phyloP scores from a whole-genome alignment of 2,329 filamentous ascomycete genomes.

The Colletotrichum liriopes region DNA sequence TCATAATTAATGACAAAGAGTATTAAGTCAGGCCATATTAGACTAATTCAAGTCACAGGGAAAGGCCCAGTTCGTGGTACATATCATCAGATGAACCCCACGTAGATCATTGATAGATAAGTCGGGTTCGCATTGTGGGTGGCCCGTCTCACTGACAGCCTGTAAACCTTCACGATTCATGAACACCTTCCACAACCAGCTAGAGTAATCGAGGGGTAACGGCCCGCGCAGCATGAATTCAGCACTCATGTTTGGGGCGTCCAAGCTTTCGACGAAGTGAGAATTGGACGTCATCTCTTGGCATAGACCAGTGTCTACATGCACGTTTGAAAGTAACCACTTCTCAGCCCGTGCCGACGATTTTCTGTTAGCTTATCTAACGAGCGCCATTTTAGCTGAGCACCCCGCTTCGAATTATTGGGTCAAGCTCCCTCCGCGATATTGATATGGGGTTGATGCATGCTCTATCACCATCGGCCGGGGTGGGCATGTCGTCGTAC shows the following conservation, averaged over 20 bases:
- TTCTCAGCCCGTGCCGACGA: not conserved
- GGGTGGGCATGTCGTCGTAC: conserved; percentile 25
- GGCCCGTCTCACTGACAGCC: not conserved
- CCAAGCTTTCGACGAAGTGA: conserved; percentile 10
- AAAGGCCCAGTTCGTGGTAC: not conserved
- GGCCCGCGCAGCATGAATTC: conserved; percentile 7
- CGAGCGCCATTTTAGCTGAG: no score
- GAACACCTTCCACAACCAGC: conserved; percentile 19
- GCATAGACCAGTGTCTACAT: not conserved
- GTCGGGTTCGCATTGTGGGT: not conserved
- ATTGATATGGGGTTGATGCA: conserved; percentile 24
- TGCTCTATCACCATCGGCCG: not conserved
- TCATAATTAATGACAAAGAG: not conserved
- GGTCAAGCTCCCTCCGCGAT: not conserved
- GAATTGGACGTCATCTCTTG: not conserved
- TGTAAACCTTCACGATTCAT: conserved; percentile 33
- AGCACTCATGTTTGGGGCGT: not conserved
- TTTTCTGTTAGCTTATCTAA: not conserved
- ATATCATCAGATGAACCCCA: conserved; percentile 12
- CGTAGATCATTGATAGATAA: not conserved
- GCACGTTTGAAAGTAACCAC: not conserved
- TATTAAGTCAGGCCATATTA: not conserved
- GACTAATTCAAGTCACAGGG: not conserved
- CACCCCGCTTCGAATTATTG: not conserved
- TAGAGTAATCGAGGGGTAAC: conserved; percentile 7